Base-by-base conservation (phyloP, 2,329 filamentous ascomycete genomes). In the Ceratocystis ficicola region DNA sequence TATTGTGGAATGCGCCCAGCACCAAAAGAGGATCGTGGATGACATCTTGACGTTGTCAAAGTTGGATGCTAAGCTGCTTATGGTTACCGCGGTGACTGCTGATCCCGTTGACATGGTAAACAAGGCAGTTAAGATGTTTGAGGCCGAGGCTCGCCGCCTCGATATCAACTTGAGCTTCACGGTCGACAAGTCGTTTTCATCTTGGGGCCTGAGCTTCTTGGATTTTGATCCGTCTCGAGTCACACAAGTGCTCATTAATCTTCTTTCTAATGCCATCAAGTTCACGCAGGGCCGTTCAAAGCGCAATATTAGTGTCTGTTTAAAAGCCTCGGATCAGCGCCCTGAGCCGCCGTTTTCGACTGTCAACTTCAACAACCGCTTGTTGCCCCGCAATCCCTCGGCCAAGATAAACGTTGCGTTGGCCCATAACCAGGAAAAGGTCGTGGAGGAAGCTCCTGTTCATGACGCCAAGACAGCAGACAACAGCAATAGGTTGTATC, bases 201-300 rank as follows among this genome's bases (percentile, higher is more conserved):
- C 80, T 1, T 76, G 86, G 1, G 75, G 75, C 0, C 76, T 88
- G 44, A 83, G 87, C 44, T 90, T 84, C 78, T 83, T 91, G 2
- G 75, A 80, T 44, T 74, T 90, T 32, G 89, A 93, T 72, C 86
- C 89, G 0, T 87, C 86, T 17, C 81, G 89, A 28, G 84, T 93
- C 62, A 81, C 88, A 63, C 89, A 93, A 73, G 86, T 92, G 0
- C 77, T 92, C 2, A 90, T 93, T 73, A 93, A 93, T 70, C 79
- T 93, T 1, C 82, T 89, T 7, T 89, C 88, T 6, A 93, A 93
- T 71, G 87, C 88, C 0, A 86, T 93, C 73, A 93, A 93, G 71
- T 93, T 92, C 72, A 93, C 89, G 0, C 84, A 84, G 44, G 79
- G 79, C 0, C 83, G 86, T 20, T 78, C 79, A 17, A 81, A 77